These are phyloP conservation scores for Elasticomyces elasticus DNA, from an alignment of 495 filamentous ascomycete genomes.

Conservation along the genomic window DNA sequence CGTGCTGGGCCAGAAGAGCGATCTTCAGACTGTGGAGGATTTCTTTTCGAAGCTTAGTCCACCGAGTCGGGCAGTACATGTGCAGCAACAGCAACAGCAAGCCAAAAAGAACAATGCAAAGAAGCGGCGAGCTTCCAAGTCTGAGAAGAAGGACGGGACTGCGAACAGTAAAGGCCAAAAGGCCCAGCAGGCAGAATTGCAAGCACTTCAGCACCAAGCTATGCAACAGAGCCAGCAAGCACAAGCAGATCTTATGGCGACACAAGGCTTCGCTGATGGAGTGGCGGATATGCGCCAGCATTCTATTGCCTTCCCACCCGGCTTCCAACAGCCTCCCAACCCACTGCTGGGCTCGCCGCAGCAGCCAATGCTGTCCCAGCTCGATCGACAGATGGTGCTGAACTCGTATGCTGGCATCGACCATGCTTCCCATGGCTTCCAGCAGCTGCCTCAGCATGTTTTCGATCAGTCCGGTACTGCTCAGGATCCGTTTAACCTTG, in stretches of 20 bases:
- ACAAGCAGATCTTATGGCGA: conserved; percentile 4
- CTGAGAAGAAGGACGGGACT: conserved; percentile 9
- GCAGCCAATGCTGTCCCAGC: conserved; percentile 40
- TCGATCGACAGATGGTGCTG: conserved; percentile 71
- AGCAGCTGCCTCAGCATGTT: background rate
- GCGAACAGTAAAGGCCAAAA: background rate
- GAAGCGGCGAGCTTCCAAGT: conserved; percentile 24
- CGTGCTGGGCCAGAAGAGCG: conserved; percentile 72
- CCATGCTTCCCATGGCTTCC: conserved; percentile 8
- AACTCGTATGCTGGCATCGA: conserved; percentile 63
- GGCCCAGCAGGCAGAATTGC: conserved; percentile 10
- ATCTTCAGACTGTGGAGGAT: conserved; percentile 87
- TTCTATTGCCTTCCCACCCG: conserved; percentile 35
- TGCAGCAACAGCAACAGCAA: conserved; percentile 13
- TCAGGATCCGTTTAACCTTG: conserved; percentile 13
- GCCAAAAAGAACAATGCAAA: conserved; percentile 28
- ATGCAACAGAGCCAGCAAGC: conserved; percentile 22
- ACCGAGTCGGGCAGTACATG: conserved; percentile 41
- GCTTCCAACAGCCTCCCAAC: conserved; percentile 37
- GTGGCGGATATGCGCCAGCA: conserved; percentile 19
- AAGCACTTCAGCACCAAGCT: conserved; percentile 23
- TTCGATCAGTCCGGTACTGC: background rate
- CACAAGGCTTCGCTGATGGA: conserved; percentile 18
- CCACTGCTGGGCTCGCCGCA: conserved; percentile 22
- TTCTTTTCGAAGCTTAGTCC: conserved; percentile 81